phyloP scores from a whole-genome alignment of 768 basidiomycete genomes.

The Lanmaoa rubissima region DNA sequence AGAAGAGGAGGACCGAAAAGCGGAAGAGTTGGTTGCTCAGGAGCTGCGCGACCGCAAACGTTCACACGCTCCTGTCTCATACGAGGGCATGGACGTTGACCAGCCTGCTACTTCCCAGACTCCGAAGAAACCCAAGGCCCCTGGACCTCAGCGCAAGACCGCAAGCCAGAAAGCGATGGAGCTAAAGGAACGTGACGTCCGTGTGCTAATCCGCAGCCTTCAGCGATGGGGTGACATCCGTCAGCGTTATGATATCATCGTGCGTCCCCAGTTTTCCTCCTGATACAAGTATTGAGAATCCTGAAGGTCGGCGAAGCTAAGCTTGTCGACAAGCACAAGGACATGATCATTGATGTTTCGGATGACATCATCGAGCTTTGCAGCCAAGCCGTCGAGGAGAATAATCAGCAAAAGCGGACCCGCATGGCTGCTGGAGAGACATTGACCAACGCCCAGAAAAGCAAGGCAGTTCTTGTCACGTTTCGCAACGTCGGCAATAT shows the following conservation, averaged over 20 bases:
- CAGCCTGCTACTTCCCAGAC: constrained; percentile 60
- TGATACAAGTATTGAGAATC: not conserved
- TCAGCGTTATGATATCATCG: constrained; percentile 90
- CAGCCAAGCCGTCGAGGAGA: constrained; percentile 77
- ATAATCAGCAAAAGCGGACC: constrained; percentile 74
- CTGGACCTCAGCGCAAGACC: constrained; percentile 78
- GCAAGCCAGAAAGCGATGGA: constrained; percentile 95
- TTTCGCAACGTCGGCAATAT: constrained; percentile 89
- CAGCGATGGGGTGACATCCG: constrained; percentile 98
- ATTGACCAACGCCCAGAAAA: constrained; percentile 89
- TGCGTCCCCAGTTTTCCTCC: constrained; percentile 41
- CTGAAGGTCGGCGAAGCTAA: constrained; percentile 82
- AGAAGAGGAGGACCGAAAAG: constrained; percentile 74
- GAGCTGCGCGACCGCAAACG: constrained; percentile 79
- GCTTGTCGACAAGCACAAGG: constrained; percentile 90
- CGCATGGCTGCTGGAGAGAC: constrained; percentile 83
- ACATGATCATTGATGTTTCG: constrained; percentile 84
- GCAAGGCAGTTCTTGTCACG: constrained; percentile 93
- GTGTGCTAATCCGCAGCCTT: constrained; percentile 90
- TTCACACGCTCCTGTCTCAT: constrained; percentile 81
- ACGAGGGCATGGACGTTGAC: constrained; percentile 92
- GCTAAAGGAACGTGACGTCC: constrained; percentile 94
- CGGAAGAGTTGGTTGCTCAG: constrained; percentile 66
- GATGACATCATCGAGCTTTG: constrained; percentile 93
- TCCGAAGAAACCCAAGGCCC: constrained; percentile 71